Conservation (phyloP, 176 grass and related monocot species). For the Oryza meridionalis region DNA sequence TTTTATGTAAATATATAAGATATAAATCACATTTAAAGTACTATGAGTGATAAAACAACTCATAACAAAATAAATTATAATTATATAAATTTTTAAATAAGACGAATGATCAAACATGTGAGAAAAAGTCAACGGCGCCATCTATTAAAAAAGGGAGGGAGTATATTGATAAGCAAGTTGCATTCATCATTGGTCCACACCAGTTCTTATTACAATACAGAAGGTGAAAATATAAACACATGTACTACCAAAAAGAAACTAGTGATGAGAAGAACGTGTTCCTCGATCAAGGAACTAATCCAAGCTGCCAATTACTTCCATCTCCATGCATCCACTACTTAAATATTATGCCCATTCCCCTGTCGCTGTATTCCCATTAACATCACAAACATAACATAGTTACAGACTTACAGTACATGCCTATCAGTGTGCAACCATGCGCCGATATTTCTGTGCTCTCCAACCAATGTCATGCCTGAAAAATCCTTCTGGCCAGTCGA, state of each 20-base stretch:
- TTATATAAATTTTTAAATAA: too few relatives aligned
- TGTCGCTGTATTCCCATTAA: background rate
- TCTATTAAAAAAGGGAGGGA: too few relatives aligned
- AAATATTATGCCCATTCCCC: background rate
- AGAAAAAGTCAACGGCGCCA: too few relatives aligned
- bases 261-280: background rate
- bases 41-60: too few relatives aligned
- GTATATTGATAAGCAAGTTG: background rate
- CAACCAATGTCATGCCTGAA: conserved; percentile 82
- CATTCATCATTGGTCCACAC: background rate
- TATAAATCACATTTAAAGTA: too few relatives aligned
- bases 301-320: background rate
- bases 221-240: background rate
- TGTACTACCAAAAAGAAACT: background rate
- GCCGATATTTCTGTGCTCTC: conserved; percentile 26
- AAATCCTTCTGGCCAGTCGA: conserved; percentile 89
- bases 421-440: background rate
- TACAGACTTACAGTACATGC: too few relatives aligned
- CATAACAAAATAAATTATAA: too few relatives aligned
- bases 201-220: background rate
- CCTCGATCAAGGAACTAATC: background rate
- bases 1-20: too few relatives aligned
- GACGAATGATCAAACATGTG: too few relatives aligned
- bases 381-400: background rate
- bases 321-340: background rate